Conservation (phyloP, 1,284 basidiomycete genomes). For the Puccinia coronata region DNA sequence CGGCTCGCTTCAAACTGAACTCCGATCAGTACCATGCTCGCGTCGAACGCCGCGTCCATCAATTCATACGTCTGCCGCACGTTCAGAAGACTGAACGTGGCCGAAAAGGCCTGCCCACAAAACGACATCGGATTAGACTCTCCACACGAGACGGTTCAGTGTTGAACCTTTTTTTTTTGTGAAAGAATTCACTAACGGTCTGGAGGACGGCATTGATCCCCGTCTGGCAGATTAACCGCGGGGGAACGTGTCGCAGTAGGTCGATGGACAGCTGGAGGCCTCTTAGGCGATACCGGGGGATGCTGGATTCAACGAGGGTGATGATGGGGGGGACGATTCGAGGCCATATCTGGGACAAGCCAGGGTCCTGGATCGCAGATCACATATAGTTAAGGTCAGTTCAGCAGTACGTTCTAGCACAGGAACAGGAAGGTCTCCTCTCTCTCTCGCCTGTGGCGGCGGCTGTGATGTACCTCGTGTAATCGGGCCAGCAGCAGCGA, state of each 20-base stretch:
- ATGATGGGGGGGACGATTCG: slow-evolving; percentile 37
- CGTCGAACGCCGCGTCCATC: slow-evolving; percentile 3
- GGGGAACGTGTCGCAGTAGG: slow-evolving; percentile 16
- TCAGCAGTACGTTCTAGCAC: not conserved
- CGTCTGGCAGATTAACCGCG: slow-evolving; percentile 27
- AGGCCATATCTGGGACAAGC: slow-evolving; percentile 31
- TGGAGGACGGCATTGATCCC: slow-evolving; percentile 37
- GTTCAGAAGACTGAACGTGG: slow-evolving; percentile 22
- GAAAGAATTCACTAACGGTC: slow-evolving; percentile 6
- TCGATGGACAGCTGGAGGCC: slow-evolving; percentile 25
- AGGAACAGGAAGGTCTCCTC: not conserved
- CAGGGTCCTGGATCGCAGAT: slow-evolving; percentile 17
- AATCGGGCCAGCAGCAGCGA: not conserved
- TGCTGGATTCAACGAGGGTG: slow-evolving; percentile 22
- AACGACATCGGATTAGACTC: not conserved
- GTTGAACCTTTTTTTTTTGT: not conserved
- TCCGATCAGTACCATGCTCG: slow-evolving; percentile 11
- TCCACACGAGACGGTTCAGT: not conserved
- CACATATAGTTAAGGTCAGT: not conserved
- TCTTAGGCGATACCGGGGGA: slow-evolving; percentile 17
- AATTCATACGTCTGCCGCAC: slow-evolving; percentile 20
- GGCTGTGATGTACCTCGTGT: slow-evolving; percentile 1
- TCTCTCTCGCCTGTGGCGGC: too few relatives aligned
- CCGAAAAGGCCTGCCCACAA: slow-evolving; percentile 21
- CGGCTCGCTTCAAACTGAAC: slow-evolving; percentile 8